Base-by-base conservation (phyloP, 2,329 filamentous ascomycete species). In the Xylaria sp. region DNA sequence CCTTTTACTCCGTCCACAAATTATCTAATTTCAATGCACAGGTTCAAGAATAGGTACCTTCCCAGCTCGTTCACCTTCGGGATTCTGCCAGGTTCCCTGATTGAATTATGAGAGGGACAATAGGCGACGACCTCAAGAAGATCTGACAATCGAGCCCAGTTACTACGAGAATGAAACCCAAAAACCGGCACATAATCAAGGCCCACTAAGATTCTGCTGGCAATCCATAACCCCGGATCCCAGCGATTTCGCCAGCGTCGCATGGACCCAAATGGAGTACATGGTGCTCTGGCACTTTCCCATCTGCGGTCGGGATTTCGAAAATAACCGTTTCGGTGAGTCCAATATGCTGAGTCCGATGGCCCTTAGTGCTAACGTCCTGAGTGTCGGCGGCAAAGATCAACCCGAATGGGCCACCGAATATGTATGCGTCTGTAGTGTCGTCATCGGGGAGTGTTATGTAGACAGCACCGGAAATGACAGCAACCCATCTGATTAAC, bases 351-450 rank as follows among this genome's bases (percentile, higher is more conserved):
- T 73, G 70, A 1, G 82, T 83, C 9, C 74, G 73, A 74, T 85
- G 83, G 4, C 83, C 83, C n/a, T 73, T 62, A 0, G 49, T 62
- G 72, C 82, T 83, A 20, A 82, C 78, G 52, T 79, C 78, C 2
- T 74, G 67, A 0, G 80, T 83, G 69, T 85, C 83, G 1, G 81
- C 76, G 0, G 81, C 83, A n/a, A 85, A 79, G 23, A 85, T 78
- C 3, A 80, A 72, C 1, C 82, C 82, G 60, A 80, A 76, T 54
- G 80, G 75, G 1, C 83, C 83, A 1, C 82, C 82, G 0, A 63
- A 10, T 9, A 84, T 73, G 68, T 77, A 80, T 0, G 79, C 81
- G 59, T 78, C 78, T 1, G 73, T 76, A 0, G 77, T 76, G 3
- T 64, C 28, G 46, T 77, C 72, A 70, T 80, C 76, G 0, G 82